Evolutionary conservation across 225 moss, liverwort and hornwort genomes (phyloP), one percentile per base, ranked within the genome.

Genomic region (Straminergon stramineum): DNA sequence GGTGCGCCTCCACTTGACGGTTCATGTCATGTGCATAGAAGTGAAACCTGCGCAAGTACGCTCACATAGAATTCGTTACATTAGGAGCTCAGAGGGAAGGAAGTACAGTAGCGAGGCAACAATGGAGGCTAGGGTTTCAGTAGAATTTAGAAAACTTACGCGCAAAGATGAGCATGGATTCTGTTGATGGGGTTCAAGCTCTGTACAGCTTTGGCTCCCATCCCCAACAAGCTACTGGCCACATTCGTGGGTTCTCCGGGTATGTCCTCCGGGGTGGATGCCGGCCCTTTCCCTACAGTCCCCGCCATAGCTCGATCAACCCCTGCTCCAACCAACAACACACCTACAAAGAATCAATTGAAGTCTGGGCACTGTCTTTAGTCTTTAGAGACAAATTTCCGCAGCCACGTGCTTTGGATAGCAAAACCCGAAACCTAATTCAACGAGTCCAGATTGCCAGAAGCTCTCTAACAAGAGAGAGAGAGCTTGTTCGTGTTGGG

Each of bases 21-120:
- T 75, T 92, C 93, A 96, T 95, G 77, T 97, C 97, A 73, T 95
- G 91, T 10, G 95, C 97, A 28, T 97, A 97, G 86, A 97, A 95
- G 74, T 97, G 97, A 89, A 95, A 97, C 79, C 96, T 96, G 92
- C 65, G 56, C 83, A 75, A 18, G 53, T 4, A 66, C 9, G 62
- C 61, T 75, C 64, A 71, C 66, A 79, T 27, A 37, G 15, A 77
- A 65, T 52, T 48, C 43, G 35, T 86, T 45, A 84, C 79, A n/a
- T 23, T 20, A 13, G 2, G 1, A 88, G 39, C 81, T 74, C 58
- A 73, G 21, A 67, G 15, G 10, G 43, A 69, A 7, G 60, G 24
- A 24, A 21, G 37, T 10, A 32, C 48, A 17, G 34, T 30, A 19
- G 3, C 55, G 28, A 70, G 7, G 4, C 27, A 65, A 26, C 21